Conservation (phyloP, 257 asterid species). For the Ajuga chamaepitys region DNA sequence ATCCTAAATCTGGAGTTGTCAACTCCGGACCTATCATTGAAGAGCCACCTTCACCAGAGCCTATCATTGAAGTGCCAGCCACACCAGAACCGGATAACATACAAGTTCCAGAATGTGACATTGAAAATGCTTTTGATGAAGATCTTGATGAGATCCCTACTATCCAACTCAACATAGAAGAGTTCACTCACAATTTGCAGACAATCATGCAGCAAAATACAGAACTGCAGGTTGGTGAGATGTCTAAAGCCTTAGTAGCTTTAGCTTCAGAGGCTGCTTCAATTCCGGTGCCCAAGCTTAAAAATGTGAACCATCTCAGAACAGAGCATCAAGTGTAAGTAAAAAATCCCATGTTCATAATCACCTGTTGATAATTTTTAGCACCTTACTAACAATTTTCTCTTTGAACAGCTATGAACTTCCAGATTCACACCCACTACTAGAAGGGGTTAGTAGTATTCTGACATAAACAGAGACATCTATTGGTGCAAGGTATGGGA, state of each 20-base stretch:
- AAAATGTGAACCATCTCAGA: constrained; percentile 69
- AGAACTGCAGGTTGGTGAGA: constrained; percentile 59
- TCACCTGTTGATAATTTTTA: constrained; percentile 19
- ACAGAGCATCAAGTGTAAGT: constrained; percentile 98
- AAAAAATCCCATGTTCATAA: constrained; percentile 17
- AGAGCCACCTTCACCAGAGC: constrained; percentile 86
- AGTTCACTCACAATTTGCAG: constrained; percentile 54
- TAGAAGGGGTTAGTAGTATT: constrained; percentile 55
- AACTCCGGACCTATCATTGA: constrained; percentile 83
- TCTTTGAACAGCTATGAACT: constrained; percentile 93
- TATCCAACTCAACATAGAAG: constrained; percentile 66
- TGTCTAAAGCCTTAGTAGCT: constrained; percentile 84
- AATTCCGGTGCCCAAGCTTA: constrained; percentile 73
- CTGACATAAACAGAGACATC: no score
- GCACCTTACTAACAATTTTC: no score
- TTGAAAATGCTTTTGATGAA: constrained; percentile 73
- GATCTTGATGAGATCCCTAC: constrained; percentile 92
- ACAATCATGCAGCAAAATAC: constrained; percentile 47
- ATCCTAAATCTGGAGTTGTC: constrained; percentile 33
- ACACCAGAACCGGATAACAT: constrained; percentile 65
- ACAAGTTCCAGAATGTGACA: constrained; percentile 56
- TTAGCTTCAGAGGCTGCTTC: constrained; percentile 66
- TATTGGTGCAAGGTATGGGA: no score
- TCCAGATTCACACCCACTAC: constrained; percentile 76
- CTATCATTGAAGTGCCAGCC: constrained; percentile 72